phyloP scores from a whole-genome alignment of 352 stramenopile species.

The Halophytophthora polymorphica region DNA sequence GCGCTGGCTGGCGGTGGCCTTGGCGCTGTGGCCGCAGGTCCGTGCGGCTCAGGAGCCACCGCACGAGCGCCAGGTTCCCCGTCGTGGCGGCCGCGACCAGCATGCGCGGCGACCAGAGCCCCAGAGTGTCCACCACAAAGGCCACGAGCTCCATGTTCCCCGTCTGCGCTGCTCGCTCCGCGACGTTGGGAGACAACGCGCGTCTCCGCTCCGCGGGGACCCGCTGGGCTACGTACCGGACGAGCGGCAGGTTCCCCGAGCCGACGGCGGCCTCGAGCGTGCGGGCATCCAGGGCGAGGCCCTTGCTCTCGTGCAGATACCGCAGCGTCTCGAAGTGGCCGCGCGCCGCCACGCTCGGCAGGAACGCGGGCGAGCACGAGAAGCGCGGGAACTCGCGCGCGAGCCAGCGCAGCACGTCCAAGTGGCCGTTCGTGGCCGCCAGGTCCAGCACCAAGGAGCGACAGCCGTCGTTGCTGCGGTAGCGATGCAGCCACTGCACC shows the following conservation, averaged over 20 bases:
- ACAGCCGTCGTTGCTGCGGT: constrained; percentile 34
- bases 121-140: constrained; percentile 27
- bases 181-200: constrained; percentile 5
- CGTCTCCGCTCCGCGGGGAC: constrained; percentile 14
- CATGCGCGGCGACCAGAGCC: constrained; percentile 29
- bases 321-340: constrained; percentile 33
- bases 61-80: constrained; percentile 27
- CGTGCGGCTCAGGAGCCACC: constrained; percentile 23
- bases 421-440: constrained; percentile 41
- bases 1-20: background rate
- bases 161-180: constrained; percentile 30
- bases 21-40: background rate
- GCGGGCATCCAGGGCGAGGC: constrained; percentile 22
- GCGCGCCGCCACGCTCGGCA: constrained; percentile 30
- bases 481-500: constrained; percentile 31
- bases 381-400: constrained; percentile 27
- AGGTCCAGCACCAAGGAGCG: constrained; percentile 40
- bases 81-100: constrained; percentile 21
- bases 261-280: constrained; percentile 32
- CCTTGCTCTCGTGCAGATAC: constrained; percentile 29
- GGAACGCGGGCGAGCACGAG: constrained; percentile 29
- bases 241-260: constrained; percentile 27
- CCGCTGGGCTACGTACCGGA: constrained; percentile 24
- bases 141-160: constrained; percentile 21
- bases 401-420: constrained; percentile 47